A percentile compares a stretch with the other conserved stretches of the same genome.
Evolutionary conservation across 805 yeast genomes (phyloP).

Genomic region (Wickerhamomyces alni): DNA sequence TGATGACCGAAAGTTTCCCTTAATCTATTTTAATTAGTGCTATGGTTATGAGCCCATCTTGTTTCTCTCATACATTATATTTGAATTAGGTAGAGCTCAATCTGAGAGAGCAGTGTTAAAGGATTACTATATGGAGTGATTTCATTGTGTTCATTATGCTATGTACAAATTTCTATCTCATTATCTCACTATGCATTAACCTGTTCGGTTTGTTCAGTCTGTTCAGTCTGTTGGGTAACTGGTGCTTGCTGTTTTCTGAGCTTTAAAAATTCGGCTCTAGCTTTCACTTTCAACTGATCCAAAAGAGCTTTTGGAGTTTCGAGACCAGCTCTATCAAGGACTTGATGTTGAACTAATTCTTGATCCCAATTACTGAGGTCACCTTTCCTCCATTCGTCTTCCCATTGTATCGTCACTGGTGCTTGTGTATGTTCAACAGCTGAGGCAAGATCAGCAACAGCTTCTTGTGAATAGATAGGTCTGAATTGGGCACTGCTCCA

Average conservation of each 20-base stretch:
- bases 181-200: background rate
- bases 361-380: constrained; percentile 65
- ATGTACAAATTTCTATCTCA: background rate
- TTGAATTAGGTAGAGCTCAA: too few species aligned
- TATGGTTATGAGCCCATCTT: too few species aligned
- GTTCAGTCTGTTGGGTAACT: background rate
- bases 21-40: too few species aligned
- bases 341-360: constrained; percentile 53
- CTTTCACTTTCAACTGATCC: constrained; percentile 42
- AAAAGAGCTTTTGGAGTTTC: constrained; percentile 64
- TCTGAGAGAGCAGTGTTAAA: too few species aligned
- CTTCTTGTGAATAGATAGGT: constrained; percentile 87
- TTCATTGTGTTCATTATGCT: background rate
- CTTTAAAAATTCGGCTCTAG: constrained; percentile 20
- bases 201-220: background rate
- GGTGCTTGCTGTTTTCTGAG: constrained; percentile 2
- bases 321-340: constrained; percentile 46
- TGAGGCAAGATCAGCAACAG: constrained; percentile 75
- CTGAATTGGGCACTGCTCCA: constrained; percentile 88
- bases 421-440: constrained; percentile 57
- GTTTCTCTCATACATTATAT: too few species aligned
- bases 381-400: constrained; percentile 82
- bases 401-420: constrained; percentile 62
- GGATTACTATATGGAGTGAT: background rate
- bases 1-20: too few species aligned